Evolutionary conservation across 805 yeast genomes (phyloP), one percentile per base, ranked within the genome.

Genomic region (Ogataea sp.): DNA sequence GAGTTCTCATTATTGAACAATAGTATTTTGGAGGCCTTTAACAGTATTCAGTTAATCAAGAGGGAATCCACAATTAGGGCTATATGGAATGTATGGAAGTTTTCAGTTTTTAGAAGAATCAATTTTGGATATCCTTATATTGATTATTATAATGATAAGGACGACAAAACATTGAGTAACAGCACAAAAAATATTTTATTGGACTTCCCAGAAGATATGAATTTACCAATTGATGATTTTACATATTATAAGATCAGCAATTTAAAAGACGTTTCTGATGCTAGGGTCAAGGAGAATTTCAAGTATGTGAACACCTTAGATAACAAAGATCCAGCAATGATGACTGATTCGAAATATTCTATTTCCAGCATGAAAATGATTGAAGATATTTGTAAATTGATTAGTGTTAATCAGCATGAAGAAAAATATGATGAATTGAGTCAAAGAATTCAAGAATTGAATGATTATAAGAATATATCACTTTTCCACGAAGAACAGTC

Each of bases 31-130:
- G 44, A 39, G 6, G 40, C 50, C 15, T 52, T 58, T 2, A 57
- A 67, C 1, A 56, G 54, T 41, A 51, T 54, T 32, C 69, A 64
- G 40, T 44, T 61, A 2, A 37, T 57, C 8, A 58, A 56, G 26
- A 53, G 67, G 33, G 68, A 65, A 39, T 49, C 54, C 35, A 39
- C 54, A 29, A 38, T 61, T 8, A 48, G 70, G 42, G 45, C 59
- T 3, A 43, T 66, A 11, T 68, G 72, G 72, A 56, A 58, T 5
- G 53, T 59, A 6, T 68, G 64, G 64, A 61, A 58, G 41, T 45
- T 59, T 36, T 57, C 59, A 38, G 57, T 55, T 11, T 61, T 53
- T 39, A 40, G 61, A 20, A 52, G 69, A 43, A 40, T 61, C 20
- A 55, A 57, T 45, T 48, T 56, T 44, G 70, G 68, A 1, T 51